Percentiles rank a stretch among this genome's conserved stretches.
phyloP scores from a whole-genome alignment of 495 filamentous ascomycete genomes.

The Penicillium bovifimosum region DNA sequence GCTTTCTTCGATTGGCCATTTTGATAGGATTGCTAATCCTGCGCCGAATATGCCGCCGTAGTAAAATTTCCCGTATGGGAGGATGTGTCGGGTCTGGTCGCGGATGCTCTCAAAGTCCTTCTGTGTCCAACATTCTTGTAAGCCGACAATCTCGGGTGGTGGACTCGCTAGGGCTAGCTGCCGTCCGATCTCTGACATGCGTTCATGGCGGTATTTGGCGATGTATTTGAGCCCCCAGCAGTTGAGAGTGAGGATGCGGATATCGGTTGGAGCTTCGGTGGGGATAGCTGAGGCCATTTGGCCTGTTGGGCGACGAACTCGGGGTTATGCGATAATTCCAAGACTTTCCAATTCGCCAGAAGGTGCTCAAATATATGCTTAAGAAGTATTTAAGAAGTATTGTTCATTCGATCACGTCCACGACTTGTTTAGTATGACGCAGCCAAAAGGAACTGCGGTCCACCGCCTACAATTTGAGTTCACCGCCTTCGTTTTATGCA shows the following conservation, averaged over 20 bases:
- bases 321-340: neutral
- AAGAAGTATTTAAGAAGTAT: neutral
- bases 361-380: neutral
- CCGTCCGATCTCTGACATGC: slow-evolving; percentile 77
- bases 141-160: slow-evolving; percentile 75
- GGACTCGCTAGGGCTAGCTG: slow-evolving; percentile 62
- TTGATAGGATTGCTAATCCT: slow-evolving; percentile 85
- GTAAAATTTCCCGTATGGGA: slow-evolving; percentile 97
- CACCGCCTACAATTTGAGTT: neutral
- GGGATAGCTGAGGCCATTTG: slow-evolving; percentile 18
- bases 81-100: slow-evolving; percentile 61
- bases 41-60: slow-evolving; percentile 82
- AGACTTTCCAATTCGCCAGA: neutral
- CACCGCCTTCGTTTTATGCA: slow-evolving; percentile 13
- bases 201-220: slow-evolving; percentile 70
- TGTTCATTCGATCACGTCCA: neutral
- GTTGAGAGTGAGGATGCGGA: slow-evolving; percentile 82
- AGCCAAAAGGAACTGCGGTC: neutral
- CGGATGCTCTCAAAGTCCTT: slow-evolving; percentile 84
- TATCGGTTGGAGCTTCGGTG: slow-evolving; percentile 30
- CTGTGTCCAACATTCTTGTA: slow-evolving; percentile 95
- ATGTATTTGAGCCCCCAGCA: slow-evolving; percentile 95
- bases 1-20: slow-evolving; percentile 94
- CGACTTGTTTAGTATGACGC: slow-evolving; percentile 2
- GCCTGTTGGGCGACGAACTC: neutral